Base-by-base conservation (phyloP, 345 rosid species). In the Sonneratia alba region DNA sequence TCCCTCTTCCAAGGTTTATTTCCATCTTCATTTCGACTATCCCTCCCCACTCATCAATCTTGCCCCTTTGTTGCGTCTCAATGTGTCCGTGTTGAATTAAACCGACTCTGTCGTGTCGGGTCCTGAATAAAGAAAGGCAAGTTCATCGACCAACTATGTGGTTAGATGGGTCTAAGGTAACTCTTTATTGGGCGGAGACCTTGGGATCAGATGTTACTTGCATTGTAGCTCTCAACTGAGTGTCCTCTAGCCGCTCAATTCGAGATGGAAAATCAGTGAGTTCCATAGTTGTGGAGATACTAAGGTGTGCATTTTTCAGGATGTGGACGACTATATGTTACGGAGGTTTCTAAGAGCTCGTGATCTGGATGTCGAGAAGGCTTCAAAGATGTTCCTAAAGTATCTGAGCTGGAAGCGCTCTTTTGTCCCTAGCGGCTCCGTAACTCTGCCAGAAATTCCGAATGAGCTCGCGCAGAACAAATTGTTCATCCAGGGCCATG, bases 311-410 rank as follows among this genome's bases (percentile, higher is more conserved):
- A 13, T 62, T 19, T 68, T 81, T 71, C 75, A 93, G 98, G 89
- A 91, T 63, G 87, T 72, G 63, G 97, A 91, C 80, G 97, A 94
- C 78, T 79, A 83, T 36, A 87, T 81, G 93, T 75, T 94, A 68
- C 69, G 97, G 76, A 80, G 98, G 80, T 94, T 94, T 81, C 78
- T 94, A 68, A 77, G 93, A 27, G 98, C 98, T 69, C 89, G 97
- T 22, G 95, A 94, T 70, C 79, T 85, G 0, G 97, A 94, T 72
- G 81, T 94, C 22, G 96, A 94, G 80, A 94, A 87, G 80, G 97
- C 97, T 64, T 86, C 92, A 7, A 77, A 80, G 70, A 43, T 90
- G 56, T 87, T 94, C 56, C 81, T 90, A 1, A 89, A 90, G 84
- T 90, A 84, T 76, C 76, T 91, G 14, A 83, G 82, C 77, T 94